Conservation (phyloP, 164 flowering plant genomes). For the Nymphaea thermarum region DNA sequence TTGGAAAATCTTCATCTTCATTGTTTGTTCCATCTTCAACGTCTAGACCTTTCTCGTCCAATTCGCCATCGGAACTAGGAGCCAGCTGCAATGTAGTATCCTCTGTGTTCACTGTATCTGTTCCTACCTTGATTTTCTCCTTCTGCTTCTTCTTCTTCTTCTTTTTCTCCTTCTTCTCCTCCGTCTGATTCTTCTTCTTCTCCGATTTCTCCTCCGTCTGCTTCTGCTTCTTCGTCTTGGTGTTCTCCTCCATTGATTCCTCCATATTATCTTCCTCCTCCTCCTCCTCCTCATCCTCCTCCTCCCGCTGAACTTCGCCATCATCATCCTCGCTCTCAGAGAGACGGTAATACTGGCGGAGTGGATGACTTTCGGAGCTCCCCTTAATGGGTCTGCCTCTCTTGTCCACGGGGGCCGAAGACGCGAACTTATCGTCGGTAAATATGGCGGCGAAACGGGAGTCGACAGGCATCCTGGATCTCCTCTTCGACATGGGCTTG, state of each 20-base stretch:
- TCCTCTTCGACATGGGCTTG: constrained; percentile 39
- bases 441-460: constrained; percentile 57
- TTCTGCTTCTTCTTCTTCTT: neutral
- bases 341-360: constrained; percentile 38
- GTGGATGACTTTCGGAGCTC: constrained; percentile 17
- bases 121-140: neutral
- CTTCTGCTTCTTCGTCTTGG: neutral
- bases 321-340: constrained; percentile 5
- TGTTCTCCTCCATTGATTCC: constrained; percentile 8
- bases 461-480: constrained; percentile 52
- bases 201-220: neutral
- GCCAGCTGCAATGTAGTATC: neutral
- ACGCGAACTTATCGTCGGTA: constrained; percentile 39
- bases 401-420: constrained; percentile 60
- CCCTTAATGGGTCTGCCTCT: constrained; percentile 41
- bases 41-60: neutral
- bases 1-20: neutral
- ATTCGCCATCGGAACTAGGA: constrained; percentile 2
- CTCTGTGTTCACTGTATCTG: neutral
- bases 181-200: neutral
- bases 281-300: constrained; percentile 10
- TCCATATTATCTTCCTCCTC: constrained; percentile 21
- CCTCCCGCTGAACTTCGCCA: neutral
- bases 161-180: neutral
- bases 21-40: neutral